Percentiles rank a stretch among this genome's conserved stretches.
Evolutionary conservation across 2,329 filamentous ascomycete species (phyloP).

Genomic region (Cercospora beticola): DNA sequence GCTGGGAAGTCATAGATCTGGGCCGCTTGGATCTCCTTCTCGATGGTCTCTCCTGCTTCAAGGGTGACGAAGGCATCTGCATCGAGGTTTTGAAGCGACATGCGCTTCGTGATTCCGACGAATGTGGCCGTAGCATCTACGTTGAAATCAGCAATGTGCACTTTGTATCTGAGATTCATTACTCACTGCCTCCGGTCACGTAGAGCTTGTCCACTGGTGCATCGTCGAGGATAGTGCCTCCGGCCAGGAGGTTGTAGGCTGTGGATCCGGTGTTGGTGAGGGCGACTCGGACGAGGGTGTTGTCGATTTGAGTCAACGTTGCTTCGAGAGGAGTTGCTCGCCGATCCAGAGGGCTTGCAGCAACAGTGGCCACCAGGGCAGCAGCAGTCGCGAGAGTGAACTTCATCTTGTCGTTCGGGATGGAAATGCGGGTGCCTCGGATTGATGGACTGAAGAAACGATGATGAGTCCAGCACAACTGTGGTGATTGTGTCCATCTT

Average conservation of each 20-base stretch:
- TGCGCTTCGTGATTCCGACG: neutral
- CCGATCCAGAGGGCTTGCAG: neutral
- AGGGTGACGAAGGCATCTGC: neutral
- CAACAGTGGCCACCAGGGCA: neutral
- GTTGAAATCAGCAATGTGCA: neutral
- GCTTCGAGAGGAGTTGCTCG: neutral
- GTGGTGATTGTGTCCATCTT: neutral
- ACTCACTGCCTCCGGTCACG: neutral
- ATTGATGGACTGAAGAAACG: neutral
- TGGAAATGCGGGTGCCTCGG: neutral
- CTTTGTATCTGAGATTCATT: neutral
- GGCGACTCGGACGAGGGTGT: neutral
- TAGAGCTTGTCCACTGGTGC: conserved; percentile 4
- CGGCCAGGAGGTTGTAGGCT: neutral
- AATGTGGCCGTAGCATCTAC: neutral
- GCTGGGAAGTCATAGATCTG: neutral
- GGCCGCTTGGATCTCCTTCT: neutral
- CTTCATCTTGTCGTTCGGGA: neutral
- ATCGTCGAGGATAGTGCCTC: neutral
- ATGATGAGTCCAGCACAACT: neutral
- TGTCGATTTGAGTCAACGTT: neutral
- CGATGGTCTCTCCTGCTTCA: neutral
- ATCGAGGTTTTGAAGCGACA: neutral
- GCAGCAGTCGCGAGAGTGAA: neutral
- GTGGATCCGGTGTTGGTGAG: neutral